Base-by-base conservation (phyloP, 768 basidiomycete species). In the Termitomyces heimii region DNA sequence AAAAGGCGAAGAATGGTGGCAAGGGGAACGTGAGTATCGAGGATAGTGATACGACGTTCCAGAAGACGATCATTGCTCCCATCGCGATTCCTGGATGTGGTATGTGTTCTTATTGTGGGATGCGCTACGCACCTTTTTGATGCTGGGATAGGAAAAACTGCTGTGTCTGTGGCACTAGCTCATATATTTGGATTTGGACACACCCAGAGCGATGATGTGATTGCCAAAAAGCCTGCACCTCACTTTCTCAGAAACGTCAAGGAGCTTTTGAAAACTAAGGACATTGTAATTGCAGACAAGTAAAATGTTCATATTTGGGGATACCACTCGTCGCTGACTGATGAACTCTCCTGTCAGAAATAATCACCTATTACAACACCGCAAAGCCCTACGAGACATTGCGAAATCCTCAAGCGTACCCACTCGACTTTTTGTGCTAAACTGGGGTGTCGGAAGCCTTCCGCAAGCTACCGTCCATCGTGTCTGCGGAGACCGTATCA, bases 261-360 rank as follows among this genome's bases (percentile, higher is more conserved):
- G 14, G 67, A 74, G 0, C 76, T 89, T 1, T 75, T 98, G 26
- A 67, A 80, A 53, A 75, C 68, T 0, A 73, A 89, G 50, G 79
- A 89, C 57, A 83, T 98, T 0, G 95, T 98, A 24, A 91, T 92
- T 60, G 94, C 95, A 28, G 97, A 98, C 71, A 92, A 91, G 94
- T 93, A 63, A 53, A 85, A 61, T 54, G 83, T 71, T 50, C 20
- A 29, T 42, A 20, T 45, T 8, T 26, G 48, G 10, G n/a, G n/a
- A 32, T n/a, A 37, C 35, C 8, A 3, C 4, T 5, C 4, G 26
- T 50, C 24, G 39, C 46, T 18, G 22, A 20, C 40, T 37, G n/a
- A n/a, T n/a, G n/a, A 29, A 56, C 52, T 18, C 35, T 26, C n/a
- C 16, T 8, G n/a, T 14, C 16, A 76, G 94, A 62, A 98, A 99